Evolutionary conservation across 1,284 basidiomycete species (phyloP).

Genomic region (Cutaneotrichosporon cyanovorans): DNA sequence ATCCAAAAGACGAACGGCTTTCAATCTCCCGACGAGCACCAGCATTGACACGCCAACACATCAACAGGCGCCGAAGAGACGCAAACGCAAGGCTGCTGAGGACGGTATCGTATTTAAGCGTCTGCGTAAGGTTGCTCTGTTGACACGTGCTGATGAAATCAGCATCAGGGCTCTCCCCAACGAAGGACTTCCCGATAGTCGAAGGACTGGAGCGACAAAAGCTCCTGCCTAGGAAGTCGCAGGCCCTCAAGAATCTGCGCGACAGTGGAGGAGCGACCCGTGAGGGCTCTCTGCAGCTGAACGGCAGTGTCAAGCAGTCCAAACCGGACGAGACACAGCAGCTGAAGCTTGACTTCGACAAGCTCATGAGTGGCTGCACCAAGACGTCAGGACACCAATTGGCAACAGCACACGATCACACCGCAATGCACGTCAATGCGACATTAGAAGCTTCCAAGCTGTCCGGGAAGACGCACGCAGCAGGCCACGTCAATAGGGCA

Average conservation of each 20-base stretch:
- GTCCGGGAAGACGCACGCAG: too few relatives aligned
- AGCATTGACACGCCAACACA: neutral
- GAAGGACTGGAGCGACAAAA: constrained; percentile 10
- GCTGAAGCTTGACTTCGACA: too few relatives aligned
- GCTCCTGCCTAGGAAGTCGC: constrained; percentile 3
- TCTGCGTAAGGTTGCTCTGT: constrained; percentile 2
- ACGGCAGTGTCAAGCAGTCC: too few relatives aligned
- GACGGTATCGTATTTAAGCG: constrained; percentile 11
- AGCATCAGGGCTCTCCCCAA: neutral
- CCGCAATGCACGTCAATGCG: too few relatives aligned
- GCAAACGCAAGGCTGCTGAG: constrained; percentile 6
- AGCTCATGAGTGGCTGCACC: too few relatives aligned
- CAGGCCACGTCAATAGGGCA: too few relatives aligned
- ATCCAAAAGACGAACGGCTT: neutral
- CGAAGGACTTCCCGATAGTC: constrained; percentile 7
- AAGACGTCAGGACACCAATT: too few relatives aligned
- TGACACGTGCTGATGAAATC: neutral
- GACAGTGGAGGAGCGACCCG: too few relatives aligned
- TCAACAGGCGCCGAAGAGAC: constrained; percentile 2
- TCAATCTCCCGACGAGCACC: neutral
- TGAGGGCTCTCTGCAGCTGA: too few relatives aligned
- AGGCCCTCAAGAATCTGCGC: neutral
- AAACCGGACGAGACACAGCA: too few relatives aligned
- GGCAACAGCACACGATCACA: too few relatives aligned
- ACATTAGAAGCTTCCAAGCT: too few relatives aligned